A percentile compares a stretch with the other conserved stretches of the same genome.
Conservation (phyloP, 108 stramenopile species). For the Fragilariopsis cylindrus region DNA sequence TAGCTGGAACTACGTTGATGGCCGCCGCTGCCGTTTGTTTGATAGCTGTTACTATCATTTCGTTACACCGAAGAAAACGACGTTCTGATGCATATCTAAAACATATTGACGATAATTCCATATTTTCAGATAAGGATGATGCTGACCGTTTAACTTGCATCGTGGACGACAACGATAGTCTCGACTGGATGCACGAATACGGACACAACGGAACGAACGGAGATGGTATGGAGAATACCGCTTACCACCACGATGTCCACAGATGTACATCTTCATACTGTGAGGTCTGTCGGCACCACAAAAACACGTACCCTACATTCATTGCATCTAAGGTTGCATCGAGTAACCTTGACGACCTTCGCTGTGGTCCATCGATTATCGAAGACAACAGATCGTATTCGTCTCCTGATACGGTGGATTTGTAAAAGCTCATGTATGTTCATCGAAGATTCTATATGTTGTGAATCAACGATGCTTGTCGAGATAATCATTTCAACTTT, state of each 20-base stretch:
- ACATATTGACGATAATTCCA: constrained; percentile 15
- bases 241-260: constrained; percentile 18
- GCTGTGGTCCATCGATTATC: neutral
- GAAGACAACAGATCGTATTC: constrained; percentile 12
- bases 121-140: constrained; percentile 5
- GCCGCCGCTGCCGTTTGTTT: constrained; percentile 20
- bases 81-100: constrained; percentile 21
- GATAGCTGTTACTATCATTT: constrained; percentile 6
- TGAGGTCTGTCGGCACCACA: constrained; percentile 4
- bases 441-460: neutral
- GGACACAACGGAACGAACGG: neutral
- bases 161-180: neutral
- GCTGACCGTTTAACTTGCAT: neutral
- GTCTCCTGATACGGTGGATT: constrained; percentile 23
- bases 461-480: no score
- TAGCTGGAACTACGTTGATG: constrained; percentile 15
- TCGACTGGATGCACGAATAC: constrained; percentile 10
- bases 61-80: constrained; percentile 10
- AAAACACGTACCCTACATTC: constrained; percentile 17
- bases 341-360: neutral
- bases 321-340: neutral
- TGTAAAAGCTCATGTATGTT: constrained; percentile 1
- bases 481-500: no score
- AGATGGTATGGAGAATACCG: neutral
- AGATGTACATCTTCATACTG: constrained; percentile 26